Evolutionary conservation across 495 filamentous ascomycete species (phyloP), one percentile per base, ranked within the genome.

Genomic region (Pyrenopolyporus hunteri): DNA sequence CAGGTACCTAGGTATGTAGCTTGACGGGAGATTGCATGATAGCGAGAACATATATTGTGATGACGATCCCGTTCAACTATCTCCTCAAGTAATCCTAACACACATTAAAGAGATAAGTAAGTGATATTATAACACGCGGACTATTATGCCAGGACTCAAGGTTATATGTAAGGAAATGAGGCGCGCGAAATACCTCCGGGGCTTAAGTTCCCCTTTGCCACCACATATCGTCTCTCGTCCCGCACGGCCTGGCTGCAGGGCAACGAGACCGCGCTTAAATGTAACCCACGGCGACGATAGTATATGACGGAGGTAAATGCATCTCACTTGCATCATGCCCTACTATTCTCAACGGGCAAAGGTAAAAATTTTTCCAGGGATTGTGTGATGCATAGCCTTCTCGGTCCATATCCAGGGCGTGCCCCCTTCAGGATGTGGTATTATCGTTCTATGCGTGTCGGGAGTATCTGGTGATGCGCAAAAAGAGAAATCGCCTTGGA

Each of bases 361-460:
- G 22, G 57, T 48, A 33, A 46, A 71, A 2, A 19, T 37, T n/a
- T 46, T 59, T 10, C 52, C 43, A 48, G 35, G 16, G 9, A 64
- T 53, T 11, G 44, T 45, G 6, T 50, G 47, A 36, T 71, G 47
- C 69, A 71, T 71, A 1, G 69, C 62, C 22, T 22, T 62, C 35
- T 69, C 59, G 17, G 36, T 43, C 36, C 51, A 56, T 29, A 49
- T 52, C 69, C 69, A 71, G 10, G 59, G 10, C 10, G 37, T 19
- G 6, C 29, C 32, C 0, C 57, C 57, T 20, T 47, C 52, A 4
- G 36, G 28, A 33, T 25, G 46, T 16, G 58, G 17, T 17, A 52
- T 16, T 47, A 35, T 26, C 3, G 16, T 7, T 6, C 28, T 20
- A 50, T 56, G 50, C 51, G 40, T 25, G 36, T 33, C 13, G 16